Evolutionary conservation across 2,329 filamentous ascomycete genomes (phyloP).

Genomic region (Colletotrichum sublineola): DNA sequence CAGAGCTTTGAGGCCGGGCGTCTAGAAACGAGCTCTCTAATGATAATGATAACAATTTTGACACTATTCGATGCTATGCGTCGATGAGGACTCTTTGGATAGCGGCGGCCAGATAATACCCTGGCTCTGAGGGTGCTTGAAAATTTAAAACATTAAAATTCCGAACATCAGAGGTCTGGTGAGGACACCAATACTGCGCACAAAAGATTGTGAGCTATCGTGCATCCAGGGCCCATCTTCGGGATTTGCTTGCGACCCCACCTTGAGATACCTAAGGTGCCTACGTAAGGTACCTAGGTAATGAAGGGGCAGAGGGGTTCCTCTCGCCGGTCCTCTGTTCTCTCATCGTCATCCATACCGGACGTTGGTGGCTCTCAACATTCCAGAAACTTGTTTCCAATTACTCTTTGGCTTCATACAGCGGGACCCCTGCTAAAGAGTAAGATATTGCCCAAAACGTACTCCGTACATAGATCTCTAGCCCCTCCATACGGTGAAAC

Average conservation of each 20-base stretch:
- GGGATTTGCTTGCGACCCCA: constrained; percentile 36
- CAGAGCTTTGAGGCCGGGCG: constrained; percentile 21
- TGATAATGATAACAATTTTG: constrained; percentile 39
- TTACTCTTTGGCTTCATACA: background rate
- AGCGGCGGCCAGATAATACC: background rate
- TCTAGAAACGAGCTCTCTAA: constrained; percentile 33
- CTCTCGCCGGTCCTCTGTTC: constrained; percentile 1
- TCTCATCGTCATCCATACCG: constrained; percentile 18
- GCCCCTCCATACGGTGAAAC: background rate
- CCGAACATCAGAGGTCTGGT: constrained; percentile 25
- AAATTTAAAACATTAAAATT: background rate
- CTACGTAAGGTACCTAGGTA: background rate
- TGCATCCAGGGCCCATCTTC: constrained; percentile 42
- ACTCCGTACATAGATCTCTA: background rate
- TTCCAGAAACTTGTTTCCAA: background rate
- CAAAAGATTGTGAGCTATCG: constrained; percentile 4
- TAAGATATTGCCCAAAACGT: background rate
- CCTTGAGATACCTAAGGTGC: constrained; percentile 15
- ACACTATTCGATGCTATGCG: background rate
- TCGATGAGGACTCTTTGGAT: background rate
- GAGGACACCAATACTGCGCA: background rate
- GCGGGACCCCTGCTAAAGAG: background rate
- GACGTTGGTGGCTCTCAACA: background rate
- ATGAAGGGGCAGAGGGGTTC: constrained; percentile 34
- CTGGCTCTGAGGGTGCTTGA: background rate